Conservation (phyloP, 192 early-diverging fungal species). For the Coemansia sp. region DNA sequence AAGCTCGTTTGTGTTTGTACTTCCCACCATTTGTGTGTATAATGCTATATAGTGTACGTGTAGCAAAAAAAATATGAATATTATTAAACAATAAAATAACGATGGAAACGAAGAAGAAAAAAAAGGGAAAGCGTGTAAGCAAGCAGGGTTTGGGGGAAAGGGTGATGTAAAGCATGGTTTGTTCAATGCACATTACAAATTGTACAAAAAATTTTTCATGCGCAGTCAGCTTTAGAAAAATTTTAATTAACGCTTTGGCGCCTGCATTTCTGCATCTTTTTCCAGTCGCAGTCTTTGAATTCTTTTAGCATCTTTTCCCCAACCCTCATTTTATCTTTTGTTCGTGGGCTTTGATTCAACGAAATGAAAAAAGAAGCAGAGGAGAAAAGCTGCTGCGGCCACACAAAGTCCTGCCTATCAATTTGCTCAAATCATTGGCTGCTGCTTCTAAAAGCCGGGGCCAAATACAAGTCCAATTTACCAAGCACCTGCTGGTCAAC, state of each 20-base stretch:
- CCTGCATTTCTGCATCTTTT: too few species aligned
- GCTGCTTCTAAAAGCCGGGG: background rate
- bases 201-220: background rate
- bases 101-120: too few species aligned
- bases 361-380: slow-evolving; percentile 1
- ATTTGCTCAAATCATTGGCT: background rate
- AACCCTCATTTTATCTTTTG: background rate
- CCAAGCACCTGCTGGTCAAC: slow-evolving; percentile 17
- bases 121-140: too few species aligned
- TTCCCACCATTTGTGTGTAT: background rate
- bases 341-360: background rate
- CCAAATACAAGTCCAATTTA: slow-evolving; percentile 13
- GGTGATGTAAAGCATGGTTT: too few species aligned
- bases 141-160: too few species aligned
- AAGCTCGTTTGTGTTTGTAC: slow-evolving; percentile 27
- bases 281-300: too few species aligned
- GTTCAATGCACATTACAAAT: background rate
- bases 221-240: background rate
- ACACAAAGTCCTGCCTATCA: background rate
- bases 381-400: background rate
- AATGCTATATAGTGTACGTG: background rate
- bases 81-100: background rate
- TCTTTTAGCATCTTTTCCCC: background rate
- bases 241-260: too few species aligned
- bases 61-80: background rate